Conservation (phyloP, 2,329 filamentous ascomycete species). For the Alternaria incomplexa region DNA sequence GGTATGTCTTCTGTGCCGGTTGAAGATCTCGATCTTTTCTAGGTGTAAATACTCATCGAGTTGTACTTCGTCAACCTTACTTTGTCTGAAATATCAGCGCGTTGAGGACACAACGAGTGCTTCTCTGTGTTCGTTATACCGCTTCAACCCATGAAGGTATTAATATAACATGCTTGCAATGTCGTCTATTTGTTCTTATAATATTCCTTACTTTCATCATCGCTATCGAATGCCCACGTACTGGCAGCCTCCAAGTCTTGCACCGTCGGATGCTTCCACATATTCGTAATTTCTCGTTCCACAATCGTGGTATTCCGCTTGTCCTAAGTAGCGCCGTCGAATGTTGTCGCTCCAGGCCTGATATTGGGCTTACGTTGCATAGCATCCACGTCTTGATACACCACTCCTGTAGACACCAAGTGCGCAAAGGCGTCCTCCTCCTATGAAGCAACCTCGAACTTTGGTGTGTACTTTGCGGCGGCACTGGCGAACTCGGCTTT, state of each 20-base stretch:
- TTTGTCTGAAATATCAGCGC: no score
- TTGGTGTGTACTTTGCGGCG: slow-evolving; percentile 83
- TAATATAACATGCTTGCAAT: not conserved
- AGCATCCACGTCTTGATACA: not conserved
- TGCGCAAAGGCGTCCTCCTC: not conserved
- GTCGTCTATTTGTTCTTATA: not conserved
- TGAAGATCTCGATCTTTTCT: not conserved
- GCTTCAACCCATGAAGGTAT: no score
- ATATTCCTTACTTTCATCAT: not conserved
- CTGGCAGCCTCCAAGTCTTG: not conserved
- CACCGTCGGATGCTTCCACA: not conserved
- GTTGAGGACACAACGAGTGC: no score
- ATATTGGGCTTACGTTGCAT: not conserved
- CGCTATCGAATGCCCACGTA: not conserved
- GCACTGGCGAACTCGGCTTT: slow-evolving; percentile 85
- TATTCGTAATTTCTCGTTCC: not conserved
- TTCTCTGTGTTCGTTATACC: no score
- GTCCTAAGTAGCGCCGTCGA: not conserved
- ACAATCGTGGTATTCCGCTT: not conserved
- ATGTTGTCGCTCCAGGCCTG: not conserved
- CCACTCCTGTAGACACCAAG: not conserved
- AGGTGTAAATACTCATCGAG: not conserved
- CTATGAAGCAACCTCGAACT: slow-evolving; percentile 63
- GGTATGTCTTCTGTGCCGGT: not conserved
- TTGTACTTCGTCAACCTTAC: no score